A percentile compares a stretch with the other conserved stretches of the same genome.
Conservation (phyloP, 2,329 filamentous ascomycete species). For the Nothomitra cinnamomea region DNA sequence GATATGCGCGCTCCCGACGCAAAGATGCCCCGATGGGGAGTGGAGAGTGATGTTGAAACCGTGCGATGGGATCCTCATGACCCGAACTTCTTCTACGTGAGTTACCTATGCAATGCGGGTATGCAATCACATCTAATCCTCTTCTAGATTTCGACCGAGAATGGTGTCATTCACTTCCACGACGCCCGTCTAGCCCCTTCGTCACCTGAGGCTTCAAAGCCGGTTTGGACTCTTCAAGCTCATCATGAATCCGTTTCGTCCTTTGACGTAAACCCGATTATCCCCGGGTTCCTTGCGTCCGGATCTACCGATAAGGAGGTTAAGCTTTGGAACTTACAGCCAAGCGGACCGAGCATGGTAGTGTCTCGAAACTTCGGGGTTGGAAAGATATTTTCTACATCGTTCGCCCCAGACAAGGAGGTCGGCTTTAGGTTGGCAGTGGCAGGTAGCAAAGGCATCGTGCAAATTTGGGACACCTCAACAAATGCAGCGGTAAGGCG, state of each 20-base stretch:
- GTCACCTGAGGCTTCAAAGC: constrained; percentile 57
- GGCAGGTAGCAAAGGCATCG: constrained; percentile 79
- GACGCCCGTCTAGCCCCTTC: constrained; percentile 64
- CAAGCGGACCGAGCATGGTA: constrained; percentile 72
- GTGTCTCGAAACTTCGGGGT: constrained; percentile 84
- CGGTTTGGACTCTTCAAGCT: constrained; percentile 87
- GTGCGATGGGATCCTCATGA: constrained; percentile 89
- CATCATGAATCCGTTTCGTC: constrained; percentile 84
- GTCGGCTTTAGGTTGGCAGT: constrained; percentile 87
- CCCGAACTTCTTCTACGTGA: constrained; percentile 79
- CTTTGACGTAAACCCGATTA: constrained; percentile 78
- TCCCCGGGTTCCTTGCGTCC: constrained; percentile 86
- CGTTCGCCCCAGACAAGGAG: constrained; percentile 77
- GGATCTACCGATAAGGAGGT: constrained; percentile 89
- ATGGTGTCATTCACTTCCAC: constrained; percentile 80
- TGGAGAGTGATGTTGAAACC: constrained; percentile 88
- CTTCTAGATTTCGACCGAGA: constrained; percentile 55
- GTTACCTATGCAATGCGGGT: constrained; percentile 7
- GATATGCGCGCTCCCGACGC: constrained; percentile 90
- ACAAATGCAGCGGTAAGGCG: constrained; percentile 78
- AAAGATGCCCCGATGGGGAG: constrained; percentile 69
- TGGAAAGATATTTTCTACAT: constrained; percentile 82
- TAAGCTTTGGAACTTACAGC: constrained; percentile 86
- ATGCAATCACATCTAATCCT: constrained; percentile 10
- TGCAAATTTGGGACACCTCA: constrained; percentile 93